Evolutionary conservation across 768 basidiomycete species (phyloP), one percentile per base, ranked within the genome.

Genomic region (Russula brevipes): DNA sequence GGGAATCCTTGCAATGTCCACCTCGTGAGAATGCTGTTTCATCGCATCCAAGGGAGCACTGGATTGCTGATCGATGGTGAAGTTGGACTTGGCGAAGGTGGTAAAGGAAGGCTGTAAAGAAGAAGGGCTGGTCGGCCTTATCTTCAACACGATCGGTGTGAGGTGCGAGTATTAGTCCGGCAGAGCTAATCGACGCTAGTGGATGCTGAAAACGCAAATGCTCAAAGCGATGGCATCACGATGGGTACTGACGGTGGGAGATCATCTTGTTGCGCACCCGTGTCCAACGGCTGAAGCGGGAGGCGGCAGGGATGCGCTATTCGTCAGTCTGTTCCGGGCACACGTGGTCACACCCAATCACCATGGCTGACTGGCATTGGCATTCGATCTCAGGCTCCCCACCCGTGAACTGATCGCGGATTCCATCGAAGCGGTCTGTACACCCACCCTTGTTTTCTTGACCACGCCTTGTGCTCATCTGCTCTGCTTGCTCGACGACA

Each of bases 351-450:
- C n/a, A 11, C 19, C 24, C 4, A 19, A 36, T 19, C 41, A 33
- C 4, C 38, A 3, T 41, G 42, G 36, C 17, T 46, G 46, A 46
- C 24, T 24, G 24, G 24, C 24, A 24, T 1, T 24, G 24, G 24
- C 44, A 54, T 44, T 33, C 52, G 58, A 61, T 30, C 33, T 38
- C 66, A 91, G 89, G 47, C 78, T 95, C 46, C 92, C 92, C 12
- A 89, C 84, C 77, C 88, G 92, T 54, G 92, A 95, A 71, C 74
- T 94, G 55, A 95, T 95, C 61, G 92, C 93, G 16, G 92, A 94
- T 70, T 92, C 91, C 14, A 86, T 94, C 62, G 92, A 94, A 77
- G 84, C 89, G 55, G 88, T 89, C 73, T 66, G 79, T 69, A 3
- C 12, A 24, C 31, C 35, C 33, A 14, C 31, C 31, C 2, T 44